These are phyloP conservation scores for Trichocomaceae sp. DNA, from an alignment of 2,329 filamentous ascomycete species.

Conservation along the genomic window DNA sequence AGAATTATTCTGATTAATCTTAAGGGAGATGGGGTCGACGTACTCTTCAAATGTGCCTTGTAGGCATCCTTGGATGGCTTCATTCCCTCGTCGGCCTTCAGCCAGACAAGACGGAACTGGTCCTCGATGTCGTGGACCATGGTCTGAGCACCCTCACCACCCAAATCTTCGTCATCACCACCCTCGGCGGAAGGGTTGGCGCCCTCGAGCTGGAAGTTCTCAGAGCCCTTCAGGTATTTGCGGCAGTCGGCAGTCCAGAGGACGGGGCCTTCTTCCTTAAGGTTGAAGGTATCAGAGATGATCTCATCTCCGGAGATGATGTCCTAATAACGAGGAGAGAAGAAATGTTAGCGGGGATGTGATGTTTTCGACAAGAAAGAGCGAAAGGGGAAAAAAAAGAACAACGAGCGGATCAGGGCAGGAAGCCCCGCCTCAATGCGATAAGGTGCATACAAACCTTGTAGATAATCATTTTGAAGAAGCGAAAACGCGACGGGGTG, in stretches of 20 bases:
- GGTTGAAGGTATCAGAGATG: constrained; percentile 87
- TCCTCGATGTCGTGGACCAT: constrained; percentile 89
- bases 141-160: constrained; percentile 55
- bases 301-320: constrained; percentile 86
- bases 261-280: constrained; percentile 71
- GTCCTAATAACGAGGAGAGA: constrained; percentile 54
- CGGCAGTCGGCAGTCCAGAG: constrained; percentile 87
- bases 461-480: constrained; percentile 67
- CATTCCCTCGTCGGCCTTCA: constrained; percentile 37
- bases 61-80: constrained; percentile 73
- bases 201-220: constrained; percentile 61
- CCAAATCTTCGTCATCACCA: constrained; percentile 56
- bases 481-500: constrained; percentile 16
- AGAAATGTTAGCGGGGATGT: background rate
- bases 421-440: background rate
- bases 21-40: constrained; percentile 18
- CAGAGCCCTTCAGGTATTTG: constrained; percentile 68
- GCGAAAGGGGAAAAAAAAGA: background rate
- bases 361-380: background rate
- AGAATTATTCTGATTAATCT: background rate
- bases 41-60: constrained; percentile 78
- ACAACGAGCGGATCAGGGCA: background rate
- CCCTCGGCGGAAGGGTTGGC: constrained; percentile 95
- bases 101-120: constrained; percentile 77
- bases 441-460: constrained; percentile 45